A percentile compares a stretch with the other conserved stretches of the same genome.
phyloP scores from a whole-genome alignment of 2,329 filamentous ascomycete genomes.

The Monilinia vaccinii-corymbosi region DNA sequence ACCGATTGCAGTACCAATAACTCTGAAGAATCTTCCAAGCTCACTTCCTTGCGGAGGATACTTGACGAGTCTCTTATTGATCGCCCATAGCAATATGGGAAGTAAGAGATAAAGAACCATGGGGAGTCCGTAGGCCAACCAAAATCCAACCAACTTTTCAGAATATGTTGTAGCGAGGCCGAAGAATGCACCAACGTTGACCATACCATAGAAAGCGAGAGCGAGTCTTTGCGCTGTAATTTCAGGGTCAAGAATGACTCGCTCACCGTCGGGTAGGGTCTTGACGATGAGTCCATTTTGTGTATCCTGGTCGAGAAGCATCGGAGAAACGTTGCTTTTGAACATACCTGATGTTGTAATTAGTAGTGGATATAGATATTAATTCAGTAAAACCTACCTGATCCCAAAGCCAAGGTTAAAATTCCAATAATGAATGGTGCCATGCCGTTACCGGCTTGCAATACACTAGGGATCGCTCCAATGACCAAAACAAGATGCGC shows the following conservation, averaged over 20 bases:
- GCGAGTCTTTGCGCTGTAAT: constrained; percentile 42
- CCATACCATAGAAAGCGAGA: constrained; percentile 54
- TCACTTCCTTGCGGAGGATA: constrained; percentile 39
- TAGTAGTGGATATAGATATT: constrained; percentile 34
- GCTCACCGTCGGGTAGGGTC: constrained; percentile 44
- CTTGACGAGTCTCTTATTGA: constrained; percentile 32
- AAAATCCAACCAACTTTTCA: constrained; percentile 42
- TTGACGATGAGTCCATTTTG: constrained; percentile 35
- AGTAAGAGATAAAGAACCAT: constrained; percentile 54
- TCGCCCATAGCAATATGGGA: constrained; percentile 39
- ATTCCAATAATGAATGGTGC: constrained; percentile 29
- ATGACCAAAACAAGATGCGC: constrained; percentile 50
- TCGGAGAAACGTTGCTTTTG: constrained; percentile 59
- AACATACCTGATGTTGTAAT: constrained; percentile 49
- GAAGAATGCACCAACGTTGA: constrained; percentile 53
- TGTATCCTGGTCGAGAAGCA: constrained; percentile 49
- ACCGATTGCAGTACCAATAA: constrained; percentile 34
- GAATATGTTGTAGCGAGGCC: constrained; percentile 36
- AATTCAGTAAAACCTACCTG: constrained; percentile 28
- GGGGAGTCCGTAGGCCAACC: constrained; percentile 35
- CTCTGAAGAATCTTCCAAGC: constrained; percentile 35
- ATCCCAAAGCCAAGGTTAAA: constrained; percentile 23
- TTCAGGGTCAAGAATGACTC: constrained; percentile 51
- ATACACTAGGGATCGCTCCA: constrained; percentile 16
- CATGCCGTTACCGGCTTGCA: constrained; percentile 52